Conservation (phyloP, 1,284 basidiomycete genomes). For the Sporisorium exsertum region DNA sequence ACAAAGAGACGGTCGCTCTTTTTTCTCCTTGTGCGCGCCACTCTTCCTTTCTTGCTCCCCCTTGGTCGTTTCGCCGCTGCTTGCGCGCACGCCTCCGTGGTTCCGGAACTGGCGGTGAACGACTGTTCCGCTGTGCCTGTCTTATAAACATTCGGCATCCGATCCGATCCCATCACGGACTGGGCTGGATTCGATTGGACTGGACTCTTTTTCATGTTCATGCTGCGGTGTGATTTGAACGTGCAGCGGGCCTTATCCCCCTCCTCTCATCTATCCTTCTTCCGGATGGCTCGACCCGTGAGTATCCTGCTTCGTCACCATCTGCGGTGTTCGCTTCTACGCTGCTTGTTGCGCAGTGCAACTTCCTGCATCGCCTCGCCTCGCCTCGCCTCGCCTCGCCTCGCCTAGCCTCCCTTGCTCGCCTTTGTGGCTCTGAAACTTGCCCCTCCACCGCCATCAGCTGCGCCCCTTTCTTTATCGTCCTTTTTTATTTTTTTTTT, state of each 20-base stretch:
- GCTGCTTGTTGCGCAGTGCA: neutral
- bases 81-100: conserved; percentile 8
- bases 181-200: conserved; percentile 9
- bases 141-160: conserved; percentile 7
- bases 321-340: neutral
- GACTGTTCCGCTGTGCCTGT: conserved; percentile 8
- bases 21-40: conserved; percentile 21
- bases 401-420: neutral
- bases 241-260: conserved; percentile 34
- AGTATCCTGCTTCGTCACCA: conserved; percentile 14
- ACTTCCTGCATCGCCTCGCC: conserved; percentile 2
- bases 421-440: neutral
- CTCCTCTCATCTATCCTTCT: conserved; percentile 18
- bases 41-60: conserved; percentile 6
- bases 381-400: neutral
- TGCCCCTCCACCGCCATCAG: neutral
- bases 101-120: conserved; percentile 23
- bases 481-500: conserved; percentile 6
- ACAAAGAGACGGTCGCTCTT: conserved; percentile 24
- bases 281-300: conserved; percentile 32
- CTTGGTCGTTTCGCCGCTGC: conserved; percentile 13
- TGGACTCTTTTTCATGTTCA: conserved; percentile 3
- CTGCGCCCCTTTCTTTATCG: neutral
- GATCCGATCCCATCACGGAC: conserved; percentile 11
- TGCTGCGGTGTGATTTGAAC: conserved; percentile 28